Evolutionary conservation across 2,329 filamentous ascomycete genomes (phyloP).

Genomic region (Claviceps quebecensis): DNA sequence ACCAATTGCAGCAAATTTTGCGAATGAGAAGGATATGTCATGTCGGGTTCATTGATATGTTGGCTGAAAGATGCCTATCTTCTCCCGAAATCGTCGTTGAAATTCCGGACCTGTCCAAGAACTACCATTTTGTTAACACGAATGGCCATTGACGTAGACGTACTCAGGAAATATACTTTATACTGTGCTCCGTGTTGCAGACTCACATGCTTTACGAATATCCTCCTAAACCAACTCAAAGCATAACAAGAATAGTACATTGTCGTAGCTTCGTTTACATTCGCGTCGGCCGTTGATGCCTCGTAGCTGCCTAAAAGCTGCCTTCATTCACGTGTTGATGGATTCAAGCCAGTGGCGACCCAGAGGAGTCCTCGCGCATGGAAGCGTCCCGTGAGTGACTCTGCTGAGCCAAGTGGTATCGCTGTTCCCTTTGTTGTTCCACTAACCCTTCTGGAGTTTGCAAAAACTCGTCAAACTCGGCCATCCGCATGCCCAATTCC

Average conservation of each 20-base stretch:
- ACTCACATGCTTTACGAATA: slow-evolving; percentile 1
- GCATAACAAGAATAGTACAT: not conserved
- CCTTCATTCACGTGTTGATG: not conserved
- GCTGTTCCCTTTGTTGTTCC: slow-evolving; percentile 14
- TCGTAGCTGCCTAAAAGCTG: not conserved
- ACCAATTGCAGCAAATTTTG: too few relatives aligned
- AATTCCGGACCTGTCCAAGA: not conserved
- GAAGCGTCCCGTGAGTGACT: slow-evolving; percentile 8
- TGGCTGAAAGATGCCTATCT: not conserved
- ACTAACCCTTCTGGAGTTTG: slow-evolving; percentile 13
- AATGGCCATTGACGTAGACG: not conserved
- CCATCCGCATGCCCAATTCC: slow-evolving; percentile 38
- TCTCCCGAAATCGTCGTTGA: not conserved
- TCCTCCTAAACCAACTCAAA: not conserved
- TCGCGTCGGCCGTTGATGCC: not conserved
- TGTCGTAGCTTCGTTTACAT: not conserved
- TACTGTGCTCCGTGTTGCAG: not conserved
- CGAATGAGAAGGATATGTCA: not conserved
- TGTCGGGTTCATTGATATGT: not conserved
- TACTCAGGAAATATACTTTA: too few relatives aligned
- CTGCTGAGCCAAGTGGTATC: slow-evolving; percentile 8
- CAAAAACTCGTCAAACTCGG: slow-evolving; percentile 34
- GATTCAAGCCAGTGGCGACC: not conserved
- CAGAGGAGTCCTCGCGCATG: slow-evolving; percentile 7
- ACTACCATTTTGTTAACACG: not conserved